Evolutionary conservation across 1,284 basidiomycete species (phyloP), one percentile per base, ranked within the genome.

Genomic region (Stereum hirsutum): DNA sequence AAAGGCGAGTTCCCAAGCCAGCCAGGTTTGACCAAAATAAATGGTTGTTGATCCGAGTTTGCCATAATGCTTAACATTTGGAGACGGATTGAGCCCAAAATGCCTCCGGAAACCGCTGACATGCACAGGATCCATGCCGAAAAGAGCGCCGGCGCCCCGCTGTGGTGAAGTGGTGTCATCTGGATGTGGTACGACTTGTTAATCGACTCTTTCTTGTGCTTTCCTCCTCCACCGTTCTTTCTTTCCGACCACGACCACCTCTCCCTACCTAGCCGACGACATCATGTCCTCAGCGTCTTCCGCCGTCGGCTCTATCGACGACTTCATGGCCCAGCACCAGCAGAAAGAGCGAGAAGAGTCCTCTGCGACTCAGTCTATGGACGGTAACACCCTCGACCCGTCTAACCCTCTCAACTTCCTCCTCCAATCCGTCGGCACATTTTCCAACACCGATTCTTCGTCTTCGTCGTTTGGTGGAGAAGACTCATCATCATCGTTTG

Each of bases 351-450:
- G 30, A 31, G 12, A 24, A 14, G 20, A 20, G 14, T 25, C 15
- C 23, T 14, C 37, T 24, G 24, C 23, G 26, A 27, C 19, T 31
- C 26, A 24, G 6, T 34, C 33, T 17, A 42, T 42, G 41, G 17
- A 23, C 20, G 28, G 47, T 26, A 7, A 30, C 21, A 41, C 37
- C 41, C 17, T 36, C 17, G 49, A 49, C 28, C 21, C 39, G 14
- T 21, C 45, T 35, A 46, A 51, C 24, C 47, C 46, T 3, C 37
- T 51, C 24, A 28, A 41, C n/a, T 47, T 47, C 34, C 45, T 51
- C 17, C 35, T 47, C 39, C 30, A 20, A 20, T 28, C 39, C 24
- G 12, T 42, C 4, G n/a, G n/a, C n/a, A n/a, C n/a, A n/a, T n/a
- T n/a, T n/a, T 19, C 42, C 28, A 40, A 39, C 31, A 15, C 19